Base-by-base conservation (phyloP, 139 green algal species). In the Chara braunii region DNA sequence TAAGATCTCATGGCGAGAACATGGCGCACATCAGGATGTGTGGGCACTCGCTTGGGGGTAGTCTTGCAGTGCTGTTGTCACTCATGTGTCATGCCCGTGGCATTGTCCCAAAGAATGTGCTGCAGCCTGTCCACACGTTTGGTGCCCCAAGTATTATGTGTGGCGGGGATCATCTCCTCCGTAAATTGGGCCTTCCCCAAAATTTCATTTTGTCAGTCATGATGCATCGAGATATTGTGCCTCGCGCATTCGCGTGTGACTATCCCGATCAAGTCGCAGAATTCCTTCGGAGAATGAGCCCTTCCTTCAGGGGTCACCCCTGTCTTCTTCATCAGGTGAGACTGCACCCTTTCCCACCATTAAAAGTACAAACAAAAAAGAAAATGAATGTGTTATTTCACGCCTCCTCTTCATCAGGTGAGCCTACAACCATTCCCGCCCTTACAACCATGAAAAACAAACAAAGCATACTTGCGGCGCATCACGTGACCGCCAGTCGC, bases 161-260 rank as follows among this genome's bases (percentile, higher is more conserved):
- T 64, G 90, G 58, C 31, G 62, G 60, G 26, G 72, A 69, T 26
- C 43, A 28, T n/a, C 34, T 82, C 32, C 44, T 82, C 24, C 31
- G 18, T 28, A 24, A 43, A 11, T 32, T 81, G 26, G 64, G 68
- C 18, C 73, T 94, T 34, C 69, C 86, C 50, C 33, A 42, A n/a
- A 45, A 29, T 3, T 53, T 88, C 12, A 72, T 97, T 14, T 68
- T 80, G 48, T 91, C 92, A 67, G 80, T 96, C 22, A 74, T 94
- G 31, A 94, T 95, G 86, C 63, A 83, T 3, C 69, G 82, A 2
- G 93, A 99, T 80, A 89, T 98, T 51, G 93, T 99, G 51, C 93
- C 93, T 0, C 86, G 90, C 14, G 90, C 91, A 23, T 97, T 99
- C 71, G 81, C 88, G 14, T 99, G 93, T 76, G 89, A 98, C 80